Percentiles rank a stretch among this genome's conserved stretches.
These are phyloP conservation scores for Linnemannia elongata DNA, from an alignment of 192 early-diverging fungal species.

Conservation along the genomic window DNA sequence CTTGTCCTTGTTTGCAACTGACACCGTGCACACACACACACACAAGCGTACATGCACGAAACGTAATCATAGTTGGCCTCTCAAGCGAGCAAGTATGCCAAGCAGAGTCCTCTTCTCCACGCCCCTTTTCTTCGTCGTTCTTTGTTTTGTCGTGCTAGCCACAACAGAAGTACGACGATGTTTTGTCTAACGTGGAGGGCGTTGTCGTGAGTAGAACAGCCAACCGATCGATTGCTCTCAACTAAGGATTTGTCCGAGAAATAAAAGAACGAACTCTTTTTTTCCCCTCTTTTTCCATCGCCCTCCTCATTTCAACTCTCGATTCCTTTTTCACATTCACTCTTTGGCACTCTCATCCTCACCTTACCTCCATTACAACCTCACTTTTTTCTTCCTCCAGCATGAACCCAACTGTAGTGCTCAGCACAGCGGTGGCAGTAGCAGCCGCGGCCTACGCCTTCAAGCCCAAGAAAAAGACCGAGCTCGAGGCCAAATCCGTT, in stretches of 20 bases:
- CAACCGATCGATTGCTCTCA: neutral
- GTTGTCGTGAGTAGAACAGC: neutral
- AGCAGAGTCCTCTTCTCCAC: neutral
- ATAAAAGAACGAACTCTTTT: neutral
- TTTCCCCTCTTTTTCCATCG: neutral
- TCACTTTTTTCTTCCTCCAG: neutral
- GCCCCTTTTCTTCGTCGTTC: neutral
- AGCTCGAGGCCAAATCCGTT: slow-evolving; percentile 32
- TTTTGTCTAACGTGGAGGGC: neutral
- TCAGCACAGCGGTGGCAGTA: slow-evolving; percentile 32
- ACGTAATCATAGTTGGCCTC: neutral
- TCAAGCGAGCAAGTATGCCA: too few relatives aligned
- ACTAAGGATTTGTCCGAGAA: neutral
- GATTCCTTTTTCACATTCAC: too few relatives aligned
- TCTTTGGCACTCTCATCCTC: too few relatives aligned
- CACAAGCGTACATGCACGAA: too few relatives aligned
- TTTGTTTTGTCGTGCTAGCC: neutral
- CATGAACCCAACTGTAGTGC: slow-evolving; percentile 19
- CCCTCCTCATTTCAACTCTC: too few relatives aligned
- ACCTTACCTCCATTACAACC: neutral
- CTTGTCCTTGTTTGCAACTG: neutral
- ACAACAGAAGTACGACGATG: neutral
- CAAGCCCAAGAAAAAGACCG: slow-evolving; percentile 47
- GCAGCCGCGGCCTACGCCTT: slow-evolving; percentile 26
- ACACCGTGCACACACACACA: neutral